Base-by-base conservation (phyloP, 164 flowering plant species). In the Chloranthus sessilifolius region DNA sequence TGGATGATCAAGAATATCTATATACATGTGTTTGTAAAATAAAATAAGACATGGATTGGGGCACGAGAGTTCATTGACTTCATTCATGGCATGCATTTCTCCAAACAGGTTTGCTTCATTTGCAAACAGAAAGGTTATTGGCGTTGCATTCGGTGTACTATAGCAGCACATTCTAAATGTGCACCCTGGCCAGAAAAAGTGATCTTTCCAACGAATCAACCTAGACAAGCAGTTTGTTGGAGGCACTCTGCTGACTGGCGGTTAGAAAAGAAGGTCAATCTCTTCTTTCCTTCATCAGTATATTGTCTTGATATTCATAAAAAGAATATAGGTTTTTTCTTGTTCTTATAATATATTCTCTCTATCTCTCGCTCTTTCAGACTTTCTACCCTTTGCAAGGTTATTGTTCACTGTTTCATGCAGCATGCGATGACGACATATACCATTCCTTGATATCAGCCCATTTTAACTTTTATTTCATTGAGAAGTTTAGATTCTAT, bases 161-260 rank as follows among this genome's bases (percentile, higher is more conserved):
- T 81, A 21, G 89, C 96, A 40, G 78, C 88, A 38, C 96, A 92
- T 63, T 56, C 67, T 47, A 79, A 79, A 53, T 88, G 95, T 72
- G 80, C 82, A 22, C 74, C 99, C 19, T 92, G 95, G 86, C 80
- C 84, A 30, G 81, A 83, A 44, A 43, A 60, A 52, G 87, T 92
- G 42, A 56, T 72, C 27, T 66, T 62, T 47, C 34, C 80, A 39
- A 50, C 53, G 38, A 53, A 65, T 46, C 77, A 67, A 55, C 77
- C 79, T 7, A 69, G 83, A 14, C 56, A 55, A 61, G 89, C 79
- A 40, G 62, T 92, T 66, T 92, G 99, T 57, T 92, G 99, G 99
- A 75, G 80, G 77, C 96, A 88, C 74, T 71, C 78, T 47, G 15
- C 76, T 47, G 73, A 92, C 71, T 88, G 88, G 96, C 73, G 69